A percentile compares a stretch with the other conserved stretches of the same genome.
These are phyloP conservation scores for Ricinus communis DNA, from an alignment of 345 rosid species.

Conservation along the genomic window DNA sequence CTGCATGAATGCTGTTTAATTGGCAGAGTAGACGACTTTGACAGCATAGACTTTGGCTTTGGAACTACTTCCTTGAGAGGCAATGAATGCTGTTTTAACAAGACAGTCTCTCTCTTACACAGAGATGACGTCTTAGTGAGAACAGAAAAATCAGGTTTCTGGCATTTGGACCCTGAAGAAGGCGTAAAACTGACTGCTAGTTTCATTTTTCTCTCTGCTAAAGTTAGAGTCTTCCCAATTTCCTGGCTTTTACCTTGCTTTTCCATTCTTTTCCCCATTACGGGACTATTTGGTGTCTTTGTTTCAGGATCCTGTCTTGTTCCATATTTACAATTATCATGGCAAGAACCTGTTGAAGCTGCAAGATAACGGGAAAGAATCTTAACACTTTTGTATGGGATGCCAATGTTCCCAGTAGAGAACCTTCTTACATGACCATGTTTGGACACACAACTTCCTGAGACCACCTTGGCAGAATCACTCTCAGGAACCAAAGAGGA, in stretches of 20 bases:
- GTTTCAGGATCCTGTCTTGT: not conserved
- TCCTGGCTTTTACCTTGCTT: conserved; percentile 17
- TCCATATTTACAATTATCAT: conserved; percentile 31
- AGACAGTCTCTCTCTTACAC: conserved; percentile 19
- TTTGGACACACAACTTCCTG: conserved; percentile 21
- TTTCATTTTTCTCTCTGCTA: conserved; percentile 25
- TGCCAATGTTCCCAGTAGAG: conserved; percentile 44
- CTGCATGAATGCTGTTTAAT: conserved; percentile 20
- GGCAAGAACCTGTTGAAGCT: conserved; percentile 26
- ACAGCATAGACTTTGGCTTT: conserved; percentile 14
- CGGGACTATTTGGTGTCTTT: conserved; percentile 14
- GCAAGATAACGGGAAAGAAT: conserved; percentile 34
- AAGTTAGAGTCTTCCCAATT: conserved; percentile 19
- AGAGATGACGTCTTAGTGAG: conserved; percentile 21
- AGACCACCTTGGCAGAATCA: conserved; percentile 9
- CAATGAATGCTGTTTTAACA: conserved; percentile 13
- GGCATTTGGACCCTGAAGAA: conserved; percentile 21
- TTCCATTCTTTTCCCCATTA: conserved; percentile 18
- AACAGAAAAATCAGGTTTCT: conserved; percentile 17
- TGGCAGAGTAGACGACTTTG: conserved; percentile 9
- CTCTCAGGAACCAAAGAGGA: not conserved
- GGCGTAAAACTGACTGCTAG: conserved; percentile 10
- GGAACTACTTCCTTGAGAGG: conserved; percentile 12
- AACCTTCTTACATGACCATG: conserved; percentile 37
- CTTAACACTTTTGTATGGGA: conserved; percentile 25